Percentiles rank a stretch among this genome's conserved stretches.
phyloP scores from a whole-genome alignment of 129 eudicot species.

The Solidago caesia region DNA sequence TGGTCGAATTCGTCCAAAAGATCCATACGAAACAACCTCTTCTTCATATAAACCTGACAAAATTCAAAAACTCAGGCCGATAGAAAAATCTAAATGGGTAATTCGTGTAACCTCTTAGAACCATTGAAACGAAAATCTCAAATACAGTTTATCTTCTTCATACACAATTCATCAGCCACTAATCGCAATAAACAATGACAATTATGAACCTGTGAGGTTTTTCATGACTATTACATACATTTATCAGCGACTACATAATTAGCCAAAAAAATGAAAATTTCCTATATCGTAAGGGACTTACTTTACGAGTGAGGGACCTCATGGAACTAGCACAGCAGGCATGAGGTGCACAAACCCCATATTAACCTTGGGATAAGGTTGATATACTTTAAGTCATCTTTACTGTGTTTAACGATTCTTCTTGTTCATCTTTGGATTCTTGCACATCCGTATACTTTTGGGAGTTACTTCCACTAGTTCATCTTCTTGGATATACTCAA shows the following conservation, averaged over 20 bases:
- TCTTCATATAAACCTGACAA: not conserved
- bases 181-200: not conserved
- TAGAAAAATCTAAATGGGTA: not conserved
- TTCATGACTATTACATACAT: slow-evolving; percentile 20
- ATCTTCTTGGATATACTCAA: slow-evolving; percentile 96
- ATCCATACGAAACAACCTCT: no score
- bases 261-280: slow-evolving; percentile 8
- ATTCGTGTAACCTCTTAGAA: not conserved
- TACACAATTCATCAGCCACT: slow-evolving; percentile 2
- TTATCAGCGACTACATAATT: slow-evolving; percentile 9
- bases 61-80: no score
- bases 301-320: not conserved
- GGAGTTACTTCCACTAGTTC: slow-evolving; percentile 89
- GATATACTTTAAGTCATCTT: not conserved
- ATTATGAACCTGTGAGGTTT: slow-evolving; percentile 10
- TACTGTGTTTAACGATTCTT: slow-evolving; percentile 39
- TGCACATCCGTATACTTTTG: slow-evolving; percentile 63
- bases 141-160: not conserved
- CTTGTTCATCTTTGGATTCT: slow-evolving; percentile 69
- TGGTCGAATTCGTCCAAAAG: no score
- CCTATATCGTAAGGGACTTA: slow-evolving; percentile 1
- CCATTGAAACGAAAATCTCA: slow-evolving; percentile 4
- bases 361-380: slow-evolving; percentile 9
- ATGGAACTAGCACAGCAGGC: not conserved
- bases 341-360: not conserved